Evolutionary conservation across 179 eudicot genomes (phyloP), one percentile per base, ranked within the genome.

Genomic region (Amaranthus tricolor): DNA sequence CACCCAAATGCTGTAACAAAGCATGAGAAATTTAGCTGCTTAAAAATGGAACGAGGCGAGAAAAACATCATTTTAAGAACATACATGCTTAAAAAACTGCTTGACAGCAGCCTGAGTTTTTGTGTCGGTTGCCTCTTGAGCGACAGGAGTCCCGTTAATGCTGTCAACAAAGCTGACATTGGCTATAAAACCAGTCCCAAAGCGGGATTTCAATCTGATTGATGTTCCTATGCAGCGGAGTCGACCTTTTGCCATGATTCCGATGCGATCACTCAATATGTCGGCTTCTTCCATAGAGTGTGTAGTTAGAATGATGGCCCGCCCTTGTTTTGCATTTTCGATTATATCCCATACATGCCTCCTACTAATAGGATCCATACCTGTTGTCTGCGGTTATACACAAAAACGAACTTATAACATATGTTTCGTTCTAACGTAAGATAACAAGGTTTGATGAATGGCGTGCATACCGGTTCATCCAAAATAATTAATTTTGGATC

Each of bases 241-340:
- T 84, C 92, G 90, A 16, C 99, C 99, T 83, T 93, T 95, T 49
- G 97, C 96, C 97, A 95, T 89, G 76, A 95, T 95, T 68, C 96
- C 99, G 45, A 95, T 93, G 45, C 97, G 91, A 55, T 95, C 99
- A 70, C 97, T 79, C 85, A 95, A 78, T 65, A 95, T 90, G 72
- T 95, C 99, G 61, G 99, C 99, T 88, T 95, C 99, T 86, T 93
- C 99, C 99, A 93, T 95, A 8, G 99, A 95, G 83, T 93, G 99
- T 62, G 99, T 95, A 4, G 99, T 95, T 24, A 95, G 80, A 70
- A 95, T 83, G 52, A 95, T 88, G 49, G 95, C 93, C 51, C 99
- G 88, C 45, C 99, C 99, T 81, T 72, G 84, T 76, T 95, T 95
- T 66, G 99, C 95, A 53, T 83, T 74, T 73, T 93, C 99, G 58